Evolutionary conservation across 805 yeast genomes (phyloP), one percentile per base, ranked within the genome.

Genomic region (Ogataea pilisensis): DNA sequence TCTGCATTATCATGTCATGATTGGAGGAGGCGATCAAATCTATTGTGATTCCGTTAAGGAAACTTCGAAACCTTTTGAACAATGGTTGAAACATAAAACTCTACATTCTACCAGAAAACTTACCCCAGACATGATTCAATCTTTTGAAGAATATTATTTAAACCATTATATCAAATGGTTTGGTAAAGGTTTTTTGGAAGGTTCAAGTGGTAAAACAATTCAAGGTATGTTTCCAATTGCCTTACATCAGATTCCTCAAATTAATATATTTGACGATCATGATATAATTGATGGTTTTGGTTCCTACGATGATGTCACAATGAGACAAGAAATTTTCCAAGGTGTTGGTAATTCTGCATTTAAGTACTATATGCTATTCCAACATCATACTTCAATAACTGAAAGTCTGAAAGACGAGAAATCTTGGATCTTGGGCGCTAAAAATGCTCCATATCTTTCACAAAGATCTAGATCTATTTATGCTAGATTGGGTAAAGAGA

Each of bases 241-340:
- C 3, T 65, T 85, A 69, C 80, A 95, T 0, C 78, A 78, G 35
- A 90, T 91, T 47, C 98, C 99, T 5, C 75, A 83, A 27, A 71
- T 91, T 40, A 91, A 90, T 61, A 77, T 91, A 25, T 90, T 69
- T 64, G 99, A 91, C 61, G 99, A 91, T 61, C 99, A 91, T 64
- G 98, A 93, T 61, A 86, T 91, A 38, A 90, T 93, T 50, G 99
- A 91, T 58, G 99, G 98, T 2, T 91, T 79, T 64, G 99, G 98
- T 2, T 85, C 96, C 0, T 91, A 91, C 61, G 70, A 72, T 36
- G 85, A 88, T 49, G 42, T 62, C 1, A 86, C 95, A 26, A 89
- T 88, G 96, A 53, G 54, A 3, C 76, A 79, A 30, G 80, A 78
- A 1, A 75, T 86, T 8, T 86, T 91, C 58, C 59, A 63, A 42